phyloP scores from a whole-genome alignment of 257 asterid species.

The Buddleja alternifolia region DNA sequence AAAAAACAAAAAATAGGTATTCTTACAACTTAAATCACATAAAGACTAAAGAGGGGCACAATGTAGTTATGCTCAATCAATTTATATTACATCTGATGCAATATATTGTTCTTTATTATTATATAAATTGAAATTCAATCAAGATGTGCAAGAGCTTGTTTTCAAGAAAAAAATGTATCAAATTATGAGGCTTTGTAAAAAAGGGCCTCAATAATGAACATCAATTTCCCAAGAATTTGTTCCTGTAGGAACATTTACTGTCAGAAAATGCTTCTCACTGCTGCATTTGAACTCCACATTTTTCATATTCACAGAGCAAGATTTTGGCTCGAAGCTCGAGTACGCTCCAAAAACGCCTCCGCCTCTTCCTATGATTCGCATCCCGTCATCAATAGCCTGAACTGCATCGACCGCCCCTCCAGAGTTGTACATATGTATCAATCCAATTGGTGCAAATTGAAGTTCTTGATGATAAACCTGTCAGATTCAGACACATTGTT shows the following conservation, averaged over 20 bases:
- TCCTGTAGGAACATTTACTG: constrained; percentile 43
- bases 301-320: constrained; percentile 43
- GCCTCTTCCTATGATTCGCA: constrained; percentile 55
- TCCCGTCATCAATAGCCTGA: constrained; percentile 29
- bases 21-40: no score
- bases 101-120: no score
- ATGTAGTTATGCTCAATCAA: no score
- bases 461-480: constrained; percentile 43
- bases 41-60: no score
- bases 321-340: constrained; percentile 43
- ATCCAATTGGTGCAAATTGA: constrained; percentile 54
- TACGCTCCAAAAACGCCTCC: constrained; percentile 55
- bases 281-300: constrained; percentile 35
- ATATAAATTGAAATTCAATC: no score
- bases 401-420: constrained; percentile 55
- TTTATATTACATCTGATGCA: no score
- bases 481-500: constrained; percentile 11
- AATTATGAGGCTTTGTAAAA: constrained; percentile 18
- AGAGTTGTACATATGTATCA: constrained; percentile 62
- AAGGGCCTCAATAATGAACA: constrained; percentile 39
- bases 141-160: no score
- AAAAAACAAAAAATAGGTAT: no score
- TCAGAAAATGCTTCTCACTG: constrained; percentile 40
- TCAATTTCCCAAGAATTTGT: constrained; percentile 52
- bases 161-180: background rate